A percentile compares a stretch with the other conserved stretches of the same genome.
phyloP scores from a whole-genome alignment of 2,329 filamentous ascomycete genomes.

The Chaetomiaceae sp. region DNA sequence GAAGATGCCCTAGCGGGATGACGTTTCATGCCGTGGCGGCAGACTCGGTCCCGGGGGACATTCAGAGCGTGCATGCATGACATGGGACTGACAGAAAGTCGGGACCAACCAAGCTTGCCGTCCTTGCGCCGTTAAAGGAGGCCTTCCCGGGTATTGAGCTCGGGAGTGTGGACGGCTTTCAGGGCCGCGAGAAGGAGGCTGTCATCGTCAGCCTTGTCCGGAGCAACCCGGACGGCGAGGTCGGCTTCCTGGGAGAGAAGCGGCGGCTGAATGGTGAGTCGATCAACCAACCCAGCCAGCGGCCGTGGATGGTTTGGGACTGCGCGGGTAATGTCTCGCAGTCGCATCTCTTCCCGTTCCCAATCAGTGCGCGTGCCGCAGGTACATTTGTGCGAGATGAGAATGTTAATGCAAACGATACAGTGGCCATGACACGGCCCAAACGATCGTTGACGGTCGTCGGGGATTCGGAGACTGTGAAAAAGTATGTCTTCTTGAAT shows the following conservation, averaged over 20 bases:
- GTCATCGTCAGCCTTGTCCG: conserved; percentile 91
- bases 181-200: conserved; percentile 94
- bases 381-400: neutral
- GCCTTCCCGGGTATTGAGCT: conserved; percentile 80
- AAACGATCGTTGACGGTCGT: conserved; percentile 86
- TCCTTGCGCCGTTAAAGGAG: conserved; percentile 77
- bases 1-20: conserved; percentile 2
- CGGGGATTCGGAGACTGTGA: conserved; percentile 90
- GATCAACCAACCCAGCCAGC: neutral
- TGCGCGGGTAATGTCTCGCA: conserved; percentile 2
- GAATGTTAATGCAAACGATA: conserved; percentile 28
- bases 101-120: conserved; percentile 54
- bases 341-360: neutral
- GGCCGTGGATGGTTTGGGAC: neutral
- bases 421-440: conserved; percentile 95
- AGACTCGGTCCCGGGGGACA: no score
- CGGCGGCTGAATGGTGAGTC: conserved; percentile 79
- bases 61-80: conserved; percentile 20
- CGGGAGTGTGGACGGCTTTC: conserved; percentile 93
- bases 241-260: conserved; percentile 91
- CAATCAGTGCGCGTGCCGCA: neutral
- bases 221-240: conserved; percentile 80
- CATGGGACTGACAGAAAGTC: conserved; percentile 14
- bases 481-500: conserved; percentile 58
- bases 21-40: conserved; percentile 17